These are phyloP conservation scores for Durotheca rogersii DNA, from an alignment of 495 filamentous ascomycete species.

Conservation along the genomic window DNA sequence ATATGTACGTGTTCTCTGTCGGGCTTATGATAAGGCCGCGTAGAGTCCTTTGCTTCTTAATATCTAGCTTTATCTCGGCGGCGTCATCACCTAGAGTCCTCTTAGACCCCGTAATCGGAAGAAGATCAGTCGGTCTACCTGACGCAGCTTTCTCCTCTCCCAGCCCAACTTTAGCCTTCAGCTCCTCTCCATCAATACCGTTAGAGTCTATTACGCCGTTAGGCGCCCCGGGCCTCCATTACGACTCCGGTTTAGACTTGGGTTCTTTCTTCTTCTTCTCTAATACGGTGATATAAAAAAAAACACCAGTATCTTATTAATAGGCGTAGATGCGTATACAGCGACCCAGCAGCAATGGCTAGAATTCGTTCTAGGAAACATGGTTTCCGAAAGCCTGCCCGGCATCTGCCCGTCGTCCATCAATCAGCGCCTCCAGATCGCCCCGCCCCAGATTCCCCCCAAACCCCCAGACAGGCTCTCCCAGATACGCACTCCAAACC, in stretches of 20 bases:
- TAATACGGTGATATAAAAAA: constrained; percentile 96
- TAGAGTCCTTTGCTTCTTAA: constrained; percentile 47
- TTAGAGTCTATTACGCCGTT: too few relatives aligned
- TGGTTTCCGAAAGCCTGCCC: constrained; percentile 67
- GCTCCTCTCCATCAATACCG: constrained; percentile 32
- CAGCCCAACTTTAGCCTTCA: constrained; percentile 44
- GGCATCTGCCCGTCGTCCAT: constrained; percentile 57
- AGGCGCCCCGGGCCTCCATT: constrained; percentile 50
- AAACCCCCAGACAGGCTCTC: too few relatives aligned
- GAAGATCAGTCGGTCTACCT: too few relatives aligned
- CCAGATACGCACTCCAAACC: too few relatives aligned
- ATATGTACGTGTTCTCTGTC: constrained; percentile 94
- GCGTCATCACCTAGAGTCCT: constrained; percentile 36
- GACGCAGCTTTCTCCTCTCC: constrained; percentile 38
- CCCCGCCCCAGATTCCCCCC: too few relatives aligned
- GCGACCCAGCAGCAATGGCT: constrained; percentile 65
- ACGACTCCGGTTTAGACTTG: constrained; percentile 74
- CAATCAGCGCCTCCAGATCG: too few relatives aligned
- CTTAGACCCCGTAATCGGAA: constrained; percentile 33
- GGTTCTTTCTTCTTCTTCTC: constrained; percentile 90
- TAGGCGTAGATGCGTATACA: constrained; percentile 95
- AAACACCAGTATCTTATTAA: constrained; percentile 91
- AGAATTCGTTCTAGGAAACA: constrained; percentile 70
- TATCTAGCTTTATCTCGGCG: constrained; percentile 29
- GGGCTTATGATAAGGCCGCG: constrained; percentile 87